Percentiles rank a stretch among this genome's conserved stretches.
These are phyloP conservation scores for Boletales sp. DNA, from an alignment of 768 basidiomycete species.

Conservation along the genomic window DNA sequence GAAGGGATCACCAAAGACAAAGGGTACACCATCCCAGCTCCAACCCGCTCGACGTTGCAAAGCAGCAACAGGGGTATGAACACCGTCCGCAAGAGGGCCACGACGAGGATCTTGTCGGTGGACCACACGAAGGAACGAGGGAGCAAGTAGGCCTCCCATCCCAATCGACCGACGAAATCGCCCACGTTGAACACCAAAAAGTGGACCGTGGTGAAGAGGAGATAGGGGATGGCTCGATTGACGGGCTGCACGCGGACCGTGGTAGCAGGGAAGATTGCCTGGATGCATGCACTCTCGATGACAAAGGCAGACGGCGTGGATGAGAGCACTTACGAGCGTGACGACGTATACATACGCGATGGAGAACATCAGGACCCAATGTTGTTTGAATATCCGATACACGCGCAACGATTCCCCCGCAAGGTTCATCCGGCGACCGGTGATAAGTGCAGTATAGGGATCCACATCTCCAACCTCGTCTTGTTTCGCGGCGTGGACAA, in stretches of 20 bases:
- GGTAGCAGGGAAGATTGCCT: constrained; percentile 85
- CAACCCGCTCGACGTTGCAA: constrained; percentile 70
- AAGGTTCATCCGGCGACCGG: constrained; percentile 20
- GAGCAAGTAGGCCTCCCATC: constrained; percentile 48
- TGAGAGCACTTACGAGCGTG: constrained; percentile 60
- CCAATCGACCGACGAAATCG: constrained; percentile 60
- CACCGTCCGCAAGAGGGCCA: constrained; percentile 65
- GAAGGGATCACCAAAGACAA: constrained; percentile 55
- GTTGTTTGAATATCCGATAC: constrained; percentile 56
- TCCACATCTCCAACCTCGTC: constrained; percentile 12
- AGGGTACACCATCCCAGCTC: constrained; percentile 12
- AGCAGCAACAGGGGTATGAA: constrained; percentile 82
- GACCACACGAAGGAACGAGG: constrained; percentile 65
- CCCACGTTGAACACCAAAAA: constrained; percentile 72
- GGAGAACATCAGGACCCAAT: constrained; percentile 63
- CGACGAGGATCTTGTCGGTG: constrained; percentile 50
- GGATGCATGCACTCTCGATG: neutral
- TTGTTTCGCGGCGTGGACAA: constrained; percentile 48
- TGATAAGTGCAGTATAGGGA: constrained; percentile 34
- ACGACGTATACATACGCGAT: constrained; percentile 72
- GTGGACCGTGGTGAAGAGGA: constrained; percentile 73
- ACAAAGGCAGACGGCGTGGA: neutral
- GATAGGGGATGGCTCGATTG: constrained; percentile 64
- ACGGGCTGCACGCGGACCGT: constrained; percentile 70
- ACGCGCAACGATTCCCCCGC: constrained; percentile 40